phyloP scores from a whole-genome alignment of 2,329 filamentous ascomycete species.

The Exserohilum turcica region DNA sequence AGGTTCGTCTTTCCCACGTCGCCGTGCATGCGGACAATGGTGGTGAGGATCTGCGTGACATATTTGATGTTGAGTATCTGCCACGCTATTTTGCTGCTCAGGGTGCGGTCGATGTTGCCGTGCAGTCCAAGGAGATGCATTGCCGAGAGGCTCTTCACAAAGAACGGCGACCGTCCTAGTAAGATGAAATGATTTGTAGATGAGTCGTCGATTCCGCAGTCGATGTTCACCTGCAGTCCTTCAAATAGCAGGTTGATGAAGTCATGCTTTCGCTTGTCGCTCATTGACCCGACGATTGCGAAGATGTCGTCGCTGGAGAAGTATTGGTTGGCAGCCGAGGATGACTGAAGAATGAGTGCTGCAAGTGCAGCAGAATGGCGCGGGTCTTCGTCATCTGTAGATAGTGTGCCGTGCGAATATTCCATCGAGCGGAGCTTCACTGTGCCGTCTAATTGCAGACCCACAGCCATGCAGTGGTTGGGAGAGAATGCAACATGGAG shows the following conservation, averaged over 20 bases:
- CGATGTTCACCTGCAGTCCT: constrained; percentile 61
- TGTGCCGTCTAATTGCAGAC: constrained; percentile 51
- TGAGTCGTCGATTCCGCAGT: constrained; percentile 79
- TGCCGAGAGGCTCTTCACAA: constrained; percentile 78
- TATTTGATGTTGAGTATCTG: constrained; percentile 76
- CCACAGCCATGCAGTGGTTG: constrained; percentile 54
- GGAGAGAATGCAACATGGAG: constrained; percentile 55
- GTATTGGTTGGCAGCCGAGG: constrained; percentile 52
- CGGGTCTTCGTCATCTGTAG: constrained; percentile 36
- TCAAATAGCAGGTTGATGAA: constrained; percentile 71
- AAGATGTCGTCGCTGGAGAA: constrained; percentile 57
- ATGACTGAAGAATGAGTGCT: constrained; percentile 50
- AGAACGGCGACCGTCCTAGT: constrained; percentile 62
- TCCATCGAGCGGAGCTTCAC: constrained; percentile 52
- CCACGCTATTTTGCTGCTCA: constrained; percentile 76
- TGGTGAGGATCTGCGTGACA: constrained; percentile 66
- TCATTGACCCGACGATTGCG: constrained; percentile 43
- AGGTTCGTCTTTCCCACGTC: constrained; percentile 54
- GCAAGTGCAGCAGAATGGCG: constrained; percentile 48
- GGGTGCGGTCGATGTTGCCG: constrained; percentile 54
- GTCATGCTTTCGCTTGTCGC: constrained; percentile 34
- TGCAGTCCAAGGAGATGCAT: constrained; percentile 73
- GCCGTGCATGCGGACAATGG: constrained; percentile 52
- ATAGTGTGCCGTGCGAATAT: constrained; percentile 44
- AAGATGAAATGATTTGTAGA: constrained; percentile 52